Evolutionary conservation across 768 basidiomycete species (phyloP), one percentile per base, ranked within the genome.

Genomic region (Pulveroboletus sp.): DNA sequence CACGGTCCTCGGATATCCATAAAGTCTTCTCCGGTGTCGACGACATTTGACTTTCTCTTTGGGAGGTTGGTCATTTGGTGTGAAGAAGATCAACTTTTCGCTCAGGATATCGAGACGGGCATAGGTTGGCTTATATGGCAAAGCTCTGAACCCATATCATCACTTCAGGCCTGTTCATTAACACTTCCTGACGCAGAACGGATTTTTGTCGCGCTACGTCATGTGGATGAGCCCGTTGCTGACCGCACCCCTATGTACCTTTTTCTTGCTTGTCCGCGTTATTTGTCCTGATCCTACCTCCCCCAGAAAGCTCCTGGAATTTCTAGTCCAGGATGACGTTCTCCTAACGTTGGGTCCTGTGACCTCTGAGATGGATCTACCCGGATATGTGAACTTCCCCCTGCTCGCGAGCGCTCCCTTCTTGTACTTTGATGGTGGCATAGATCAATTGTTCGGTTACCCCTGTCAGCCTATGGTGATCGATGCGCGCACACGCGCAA

Each of bases 41-140:
- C 53, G 9, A 16, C 60, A 0, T 61, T 43, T n/a, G 54, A 53
- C 32, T 61, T 63, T 52, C 54, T 63, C 40, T 63, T 57, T 12
- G 61, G 61, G 32, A 57, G 61, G 31, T 29, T 54, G 50, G 55
- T 62, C 24, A 54, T 62, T 22, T 63, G 54, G 60, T 54, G 43
- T 23, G 61, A 62, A 45, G 48, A 35, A 7, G 50, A 50, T 11
- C 61, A 60, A 24, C 45, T 63, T 34, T 37, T 63, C 17, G 51
- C 51, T 11, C 51, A 57, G 43, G 51, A 63, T 32, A 27, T 62
- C 35, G 60, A 61, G 31, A 61, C 60, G 0, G 60, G 60, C 2
- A 7, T 22, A 13, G 60, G 60, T 51, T 54, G 49, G n/a, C 46
- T 61, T 19, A 20, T 62, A 17, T 61, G 60, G 51, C 31, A 51